Conservation (phyloP, 2,329 filamentous ascomycete genomes). For the Balansia obtecta region DNA sequence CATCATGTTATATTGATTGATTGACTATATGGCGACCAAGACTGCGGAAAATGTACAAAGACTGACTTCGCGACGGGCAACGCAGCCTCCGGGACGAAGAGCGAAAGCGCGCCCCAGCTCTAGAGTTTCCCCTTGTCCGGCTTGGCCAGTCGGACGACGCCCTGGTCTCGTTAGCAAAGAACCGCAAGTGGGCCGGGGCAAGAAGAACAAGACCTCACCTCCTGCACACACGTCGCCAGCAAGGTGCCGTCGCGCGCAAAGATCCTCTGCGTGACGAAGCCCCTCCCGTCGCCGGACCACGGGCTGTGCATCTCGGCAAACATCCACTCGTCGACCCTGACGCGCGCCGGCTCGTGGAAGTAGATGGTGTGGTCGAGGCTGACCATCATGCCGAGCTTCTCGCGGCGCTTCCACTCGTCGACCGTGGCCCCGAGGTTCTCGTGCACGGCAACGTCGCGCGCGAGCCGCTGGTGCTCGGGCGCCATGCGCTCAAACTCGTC, state of each 20-base stretch:
- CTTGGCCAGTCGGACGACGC: constrained; percentile 3
- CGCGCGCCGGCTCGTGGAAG: constrained; percentile 47
- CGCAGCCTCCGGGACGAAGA: too few relatives aligned
- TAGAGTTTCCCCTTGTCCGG: constrained; percentile 3
- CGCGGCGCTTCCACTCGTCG: constrained; percentile 37
- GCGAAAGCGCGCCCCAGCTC: too few relatives aligned
- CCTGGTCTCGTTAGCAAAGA: neutral
- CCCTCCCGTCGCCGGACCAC: constrained; percentile 68
- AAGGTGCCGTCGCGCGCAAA: constrained; percentile 58
- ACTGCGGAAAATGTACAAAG: too few relatives aligned
- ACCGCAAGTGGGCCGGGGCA: neutral
- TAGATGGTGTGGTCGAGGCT: constrained; percentile 65
- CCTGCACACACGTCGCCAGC: constrained; percentile 69
- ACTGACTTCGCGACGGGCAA: too few relatives aligned
- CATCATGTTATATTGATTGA: too few relatives aligned
- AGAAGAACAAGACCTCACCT: constrained; percentile 33
- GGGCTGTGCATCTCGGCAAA: constrained; percentile 69
- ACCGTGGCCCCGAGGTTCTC: constrained; percentile 28
- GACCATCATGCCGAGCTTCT: constrained; percentile 72
- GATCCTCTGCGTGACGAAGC: constrained; percentile 63
- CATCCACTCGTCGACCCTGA: constrained; percentile 63
- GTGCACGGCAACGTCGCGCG: constrained; percentile 22
- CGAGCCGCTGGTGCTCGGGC: constrained; percentile 21
- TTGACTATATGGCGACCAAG: too few relatives aligned
- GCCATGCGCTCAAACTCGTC: constrained; percentile 41